Evolutionary conservation across 1,139 yeast genomes (phyloP), one percentile per base, ranked within the genome.

Genomic region (Suhomyces ambrosiae): DNA sequence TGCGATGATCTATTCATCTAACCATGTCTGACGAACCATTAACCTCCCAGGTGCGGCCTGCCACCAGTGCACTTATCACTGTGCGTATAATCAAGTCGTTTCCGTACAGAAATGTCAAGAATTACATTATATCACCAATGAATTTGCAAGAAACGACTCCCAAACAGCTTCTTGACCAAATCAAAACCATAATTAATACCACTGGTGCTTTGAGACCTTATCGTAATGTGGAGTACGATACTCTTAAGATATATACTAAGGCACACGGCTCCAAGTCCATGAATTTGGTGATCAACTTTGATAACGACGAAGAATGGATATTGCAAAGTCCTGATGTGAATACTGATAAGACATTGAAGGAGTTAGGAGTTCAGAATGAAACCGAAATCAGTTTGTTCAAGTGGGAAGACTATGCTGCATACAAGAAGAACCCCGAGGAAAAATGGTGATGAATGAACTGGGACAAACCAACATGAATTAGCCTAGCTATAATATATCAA

Each of bases 231-330:
- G 69, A 68, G 1, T 83, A 81, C 51, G 87, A 92, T 54, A 71
- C 94, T 0, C 58, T 92, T 44, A 92, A 94, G 62, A 74, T 92
- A 12, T 92, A 92, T 63, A 86, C 96, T 24, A 88, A 87, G 56
- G 97, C 98, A 0, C 97, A 92, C 59, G 95, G 95, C 6, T 77
- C 96, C 26, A 92, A 92, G 64, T 87, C 97, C 2, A 86, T 89
- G 81, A 89, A 92, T 56, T 71, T 92, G 49, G 95, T 88, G 33
- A 86, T 94, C 45, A 92, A 92, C 59, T 79, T 92, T 59, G 96
- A 88, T 22, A 80, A 85, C 50, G 88, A 86, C 53, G 80, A 76
- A 4, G 67, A 63, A 33, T 85, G 94, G 90, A 69, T 86, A 3
- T 61, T 92, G 44, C 51, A 49, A 29, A 56, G 66, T 35, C 60